A percentile compares a stretch with the other conserved stretches of the same genome.
These are phyloP conservation scores for Scedosporium dehoogii DNA, from an alignment of 2,329 filamentous ascomycete genomes.

Conservation along the genomic window DNA sequence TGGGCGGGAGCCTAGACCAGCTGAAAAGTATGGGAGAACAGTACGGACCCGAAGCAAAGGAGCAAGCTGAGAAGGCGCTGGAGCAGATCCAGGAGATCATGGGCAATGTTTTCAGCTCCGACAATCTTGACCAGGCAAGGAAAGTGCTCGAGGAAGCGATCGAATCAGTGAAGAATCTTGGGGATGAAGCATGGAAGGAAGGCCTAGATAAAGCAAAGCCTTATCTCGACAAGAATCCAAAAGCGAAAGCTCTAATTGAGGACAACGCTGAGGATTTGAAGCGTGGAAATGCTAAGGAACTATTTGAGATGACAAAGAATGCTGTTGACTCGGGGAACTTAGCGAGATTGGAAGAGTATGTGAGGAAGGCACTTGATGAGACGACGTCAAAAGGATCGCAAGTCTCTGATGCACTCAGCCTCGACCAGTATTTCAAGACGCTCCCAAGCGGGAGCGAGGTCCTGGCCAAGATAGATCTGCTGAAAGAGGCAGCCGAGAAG, in stretches of 20 bases:
- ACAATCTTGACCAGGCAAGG: slow-evolving; percentile 43
- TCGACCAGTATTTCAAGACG: slow-evolving; percentile 56
- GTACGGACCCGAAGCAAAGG: slow-evolving; percentile 67
- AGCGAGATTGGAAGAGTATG: slow-evolving; percentile 28
- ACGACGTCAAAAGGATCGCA: slow-evolving; percentile 37
- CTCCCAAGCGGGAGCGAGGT: slow-evolving; percentile 56
- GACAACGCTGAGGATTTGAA: slow-evolving; percentile 60
- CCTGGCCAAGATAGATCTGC: slow-evolving; percentile 52
- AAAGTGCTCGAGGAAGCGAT: slow-evolving; percentile 61
- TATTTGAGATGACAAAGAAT: slow-evolving; percentile 52
- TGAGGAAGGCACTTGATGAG: slow-evolving; percentile 20
- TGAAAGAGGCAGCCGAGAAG: slow-evolving; percentile 56
- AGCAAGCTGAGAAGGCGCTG: slow-evolving; percentile 65
- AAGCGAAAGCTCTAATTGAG: slow-evolving; percentile 63
- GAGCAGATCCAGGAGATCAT: slow-evolving; percentile 54
- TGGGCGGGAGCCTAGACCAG: slow-evolving; percentile 58
- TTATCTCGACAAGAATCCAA: slow-evolving; percentile 65
- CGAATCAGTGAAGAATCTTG: slow-evolving; percentile 54
- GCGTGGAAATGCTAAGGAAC: slow-evolving; percentile 52
- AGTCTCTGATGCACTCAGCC: slow-evolving; percentile 27
- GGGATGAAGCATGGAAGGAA: slow-evolving; percentile 64
- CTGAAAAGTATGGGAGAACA: slow-evolving; percentile 59
- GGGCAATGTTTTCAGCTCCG: slow-evolving; percentile 46
- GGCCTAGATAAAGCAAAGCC: slow-evolving; percentile 62
- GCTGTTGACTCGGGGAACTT: slow-evolving; percentile 52